phyloP scores from a whole-genome alignment of 2,329 filamentous ascomycete genomes.

The Fusarium neocosmosporiellum region DNA sequence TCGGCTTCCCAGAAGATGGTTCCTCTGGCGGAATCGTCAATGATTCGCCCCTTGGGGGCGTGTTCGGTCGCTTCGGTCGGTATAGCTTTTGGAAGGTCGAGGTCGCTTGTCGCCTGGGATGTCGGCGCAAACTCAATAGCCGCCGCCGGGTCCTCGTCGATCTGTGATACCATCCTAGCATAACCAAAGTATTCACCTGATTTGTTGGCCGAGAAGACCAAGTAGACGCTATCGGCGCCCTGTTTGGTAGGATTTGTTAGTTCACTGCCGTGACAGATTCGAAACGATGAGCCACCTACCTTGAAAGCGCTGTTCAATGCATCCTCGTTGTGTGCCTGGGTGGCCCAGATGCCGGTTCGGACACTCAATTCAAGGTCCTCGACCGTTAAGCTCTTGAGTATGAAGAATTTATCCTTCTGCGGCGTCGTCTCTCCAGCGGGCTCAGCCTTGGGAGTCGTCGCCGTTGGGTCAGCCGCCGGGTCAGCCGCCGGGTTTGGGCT shows the following conservation, averaged over 20 bases:
- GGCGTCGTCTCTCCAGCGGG: conserved; percentile 14
- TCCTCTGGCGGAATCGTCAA: conserved; percentile 91
- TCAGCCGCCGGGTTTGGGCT: conserved; percentile 10
- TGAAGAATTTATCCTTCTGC: conserved; percentile 82
- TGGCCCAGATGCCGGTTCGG: conserved; percentile 91
- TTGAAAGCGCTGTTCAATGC: conserved; percentile 83
- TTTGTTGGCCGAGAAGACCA: conserved; percentile 97
- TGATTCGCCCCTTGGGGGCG: conserved; percentile 85
- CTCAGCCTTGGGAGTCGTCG: not conserved
- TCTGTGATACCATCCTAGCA: conserved; percentile 87
- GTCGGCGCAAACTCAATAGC: conserved; percentile 77
- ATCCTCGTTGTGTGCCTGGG: conserved; percentile 93
- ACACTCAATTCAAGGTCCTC: conserved; percentile 92
- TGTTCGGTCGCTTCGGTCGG: conserved; percentile 81
- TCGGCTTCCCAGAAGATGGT: conserved; percentile 98
- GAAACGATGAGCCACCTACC: conserved; percentile 58
- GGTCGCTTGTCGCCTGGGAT: conserved; percentile 66
- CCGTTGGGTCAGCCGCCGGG: not conserved
- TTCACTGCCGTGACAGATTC: not conserved
- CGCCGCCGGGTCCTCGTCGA: conserved; percentile 79
- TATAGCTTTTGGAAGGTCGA: conserved; percentile 82
- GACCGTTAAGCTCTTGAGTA: conserved; percentile 91
- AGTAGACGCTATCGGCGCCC: conserved; percentile 84
- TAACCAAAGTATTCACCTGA: conserved; percentile 98
- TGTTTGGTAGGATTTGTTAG: conserved; percentile 50